A percentile compares a stretch with the other conserved stretches of the same genome.
Conservation (phyloP, 306 rosid genomes). For the Abrus pulchellus region DNA sequence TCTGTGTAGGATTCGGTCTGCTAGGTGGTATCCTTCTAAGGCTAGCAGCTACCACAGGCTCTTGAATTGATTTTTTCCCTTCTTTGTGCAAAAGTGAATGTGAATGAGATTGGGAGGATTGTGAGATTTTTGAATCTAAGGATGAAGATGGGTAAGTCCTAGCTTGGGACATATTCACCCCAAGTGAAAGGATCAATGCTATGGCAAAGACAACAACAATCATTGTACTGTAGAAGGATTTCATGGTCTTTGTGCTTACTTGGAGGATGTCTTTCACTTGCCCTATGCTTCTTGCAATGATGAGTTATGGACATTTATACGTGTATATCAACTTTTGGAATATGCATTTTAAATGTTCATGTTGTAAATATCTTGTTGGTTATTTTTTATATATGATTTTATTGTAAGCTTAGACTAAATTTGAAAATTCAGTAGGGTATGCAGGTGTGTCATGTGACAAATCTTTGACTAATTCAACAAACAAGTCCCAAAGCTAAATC, state of each 20-base stretch:
- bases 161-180: slow-evolving; percentile 54
- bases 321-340: slow-evolving; percentile 7
- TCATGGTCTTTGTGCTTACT: slow-evolving; percentile 68
- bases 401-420: slow-evolving; percentile 37
- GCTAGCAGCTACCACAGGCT: slow-evolving; percentile 53
- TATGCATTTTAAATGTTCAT: not conserved
- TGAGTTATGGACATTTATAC: slow-evolving; percentile 38
- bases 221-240: slow-evolving; percentile 57
- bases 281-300: slow-evolving; percentile 54
- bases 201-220: slow-evolving; percentile 53
- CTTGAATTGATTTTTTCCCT: slow-evolving; percentile 44
- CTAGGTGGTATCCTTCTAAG: slow-evolving; percentile 80
- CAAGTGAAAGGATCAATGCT: slow-evolving; percentile 57
- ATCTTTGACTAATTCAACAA: slow-evolving; percentile 70
- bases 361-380: not conserved
- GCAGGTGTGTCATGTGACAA: slow-evolving; percentile 77
- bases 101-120: slow-evolving; percentile 46
- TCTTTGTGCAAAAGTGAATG: slow-evolving; percentile 24
- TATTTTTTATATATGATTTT: not conserved
- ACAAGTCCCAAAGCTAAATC: slow-evolving; percentile 80
- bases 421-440: slow-evolving; percentile 45
- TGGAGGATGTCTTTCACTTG: slow-evolving; percentile 58
- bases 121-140: slow-evolving; percentile 41
- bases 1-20: slow-evolving; percentile 85
- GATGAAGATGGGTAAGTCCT: slow-evolving; percentile 56